These are phyloP conservation scores for Neonectria hederae DNA, from an alignment of 2,329 filamentous ascomycete genomes.

Conservation along the genomic window DNA sequence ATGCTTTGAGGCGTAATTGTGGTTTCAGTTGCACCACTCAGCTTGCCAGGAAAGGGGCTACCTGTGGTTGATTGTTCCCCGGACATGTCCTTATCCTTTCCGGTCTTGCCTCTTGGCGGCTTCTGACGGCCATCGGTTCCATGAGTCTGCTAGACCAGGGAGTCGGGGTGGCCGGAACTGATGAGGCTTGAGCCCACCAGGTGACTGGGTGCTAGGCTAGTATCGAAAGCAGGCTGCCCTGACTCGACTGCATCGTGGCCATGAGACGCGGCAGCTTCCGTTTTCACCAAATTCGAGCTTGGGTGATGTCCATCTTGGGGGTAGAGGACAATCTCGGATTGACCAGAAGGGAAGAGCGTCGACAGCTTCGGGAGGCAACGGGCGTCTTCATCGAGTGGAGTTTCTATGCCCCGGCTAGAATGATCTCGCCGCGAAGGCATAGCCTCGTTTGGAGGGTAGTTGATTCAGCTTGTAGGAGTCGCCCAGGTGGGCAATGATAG, in stretches of 20 bases:
- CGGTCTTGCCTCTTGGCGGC: conserved; percentile 4
- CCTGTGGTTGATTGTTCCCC: background rate
- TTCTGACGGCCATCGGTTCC: conserved; percentile 8
- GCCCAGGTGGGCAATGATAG: background rate
- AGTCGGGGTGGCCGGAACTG: conserved; percentile 16
- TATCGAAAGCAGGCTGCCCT: background rate
- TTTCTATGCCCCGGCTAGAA: conserved; percentile 29
- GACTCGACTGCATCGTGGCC: background rate
- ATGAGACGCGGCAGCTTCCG: background rate
- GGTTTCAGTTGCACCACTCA: background rate
- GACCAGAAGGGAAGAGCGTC: conserved; percentile 25
- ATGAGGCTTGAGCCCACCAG: conserved; percentile 24
- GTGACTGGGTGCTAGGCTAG: background rate
- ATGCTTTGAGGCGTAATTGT: background rate
- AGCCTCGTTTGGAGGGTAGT: background rate
- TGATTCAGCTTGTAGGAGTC: background rate
- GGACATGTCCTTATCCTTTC: background rate
- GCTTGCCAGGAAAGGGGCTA: background rate
- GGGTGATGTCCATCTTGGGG: background rate
- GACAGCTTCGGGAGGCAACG: conserved; percentile 35
- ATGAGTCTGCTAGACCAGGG: conserved; percentile 29
- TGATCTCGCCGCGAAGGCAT: background rate
- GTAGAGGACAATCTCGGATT: conserved; percentile 26
- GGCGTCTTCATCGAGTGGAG: conserved; percentile 18
- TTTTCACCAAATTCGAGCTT: background rate